Percentiles rank a stretch among this genome's conserved stretches.
Evolutionary conservation across 176 grass and related monocot genomes (phyloP).

Genomic region (Canna indica): DNA sequence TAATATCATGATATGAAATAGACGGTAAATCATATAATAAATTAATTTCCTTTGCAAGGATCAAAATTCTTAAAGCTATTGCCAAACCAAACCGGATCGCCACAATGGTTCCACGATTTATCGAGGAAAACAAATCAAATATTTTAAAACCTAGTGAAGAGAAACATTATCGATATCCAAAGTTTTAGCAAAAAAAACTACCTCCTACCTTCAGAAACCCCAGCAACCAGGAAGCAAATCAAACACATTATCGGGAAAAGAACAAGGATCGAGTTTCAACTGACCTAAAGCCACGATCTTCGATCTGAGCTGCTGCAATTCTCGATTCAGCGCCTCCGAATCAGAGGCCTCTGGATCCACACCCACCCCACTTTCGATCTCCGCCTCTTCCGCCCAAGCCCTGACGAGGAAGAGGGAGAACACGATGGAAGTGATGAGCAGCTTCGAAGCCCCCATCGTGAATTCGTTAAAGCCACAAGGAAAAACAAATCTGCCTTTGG

Average conservation of each 20-base stretch:
- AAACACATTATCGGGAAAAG: neutral
- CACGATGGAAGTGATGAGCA: neutral
- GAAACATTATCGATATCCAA: neutral
- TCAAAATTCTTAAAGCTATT: neutral
- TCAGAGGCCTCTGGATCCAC: neutral
- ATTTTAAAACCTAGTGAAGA: neutral
- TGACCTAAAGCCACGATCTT: neutral
- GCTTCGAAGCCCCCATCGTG: constrained; percentile 6
- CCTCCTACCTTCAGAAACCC: too few species aligned
- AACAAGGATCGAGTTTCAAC: neutral
- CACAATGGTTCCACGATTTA: neutral
- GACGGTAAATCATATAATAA: neutral
- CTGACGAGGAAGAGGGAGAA: neutral
- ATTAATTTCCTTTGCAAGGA: neutral
- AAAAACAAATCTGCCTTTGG: too few species aligned
- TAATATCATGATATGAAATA: neutral
- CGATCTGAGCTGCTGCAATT: constrained; percentile 2
- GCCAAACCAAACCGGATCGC: neutral
- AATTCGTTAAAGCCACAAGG: neutral
- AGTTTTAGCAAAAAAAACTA: neutral
- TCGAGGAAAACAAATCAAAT: neutral
- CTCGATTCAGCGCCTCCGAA: neutral
- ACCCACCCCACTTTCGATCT: neutral
- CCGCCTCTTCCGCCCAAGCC: neutral
- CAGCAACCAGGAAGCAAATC: neutral